Base-by-base conservation (phyloP, 2,329 filamentous ascomycete genomes). In the Tolypocladium pustulatum region DNA sequence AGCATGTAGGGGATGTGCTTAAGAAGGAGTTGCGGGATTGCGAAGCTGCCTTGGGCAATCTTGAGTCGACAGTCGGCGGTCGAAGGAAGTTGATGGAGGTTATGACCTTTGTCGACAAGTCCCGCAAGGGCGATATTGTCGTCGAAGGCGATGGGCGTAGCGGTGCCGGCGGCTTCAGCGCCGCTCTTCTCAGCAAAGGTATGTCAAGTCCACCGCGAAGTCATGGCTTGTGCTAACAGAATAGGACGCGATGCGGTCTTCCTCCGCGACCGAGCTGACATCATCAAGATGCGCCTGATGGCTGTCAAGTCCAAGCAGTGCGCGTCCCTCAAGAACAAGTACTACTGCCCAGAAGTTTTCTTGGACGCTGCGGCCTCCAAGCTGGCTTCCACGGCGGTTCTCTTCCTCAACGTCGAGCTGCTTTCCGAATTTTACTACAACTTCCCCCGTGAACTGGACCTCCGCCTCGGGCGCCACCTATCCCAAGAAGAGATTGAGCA, bases 341-440 rank as follows among this genome's bases (percentile, higher is more conserved):
- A 97, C 75, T 85, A 94, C 75, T 99, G 94, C 69, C 94, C 94
- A 0, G 94, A 99, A 71, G 84, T 99, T 20, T 99, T 99, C 78
- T 84, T 99, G n/a, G 92, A 99, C 68, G 91, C 95, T 3, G 94
- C 96, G 2, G 92, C 94, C 1, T 90, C 92, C 65, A 97, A 97
- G 74, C 83, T 99, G 55, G 95, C 93, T 3, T 88, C 91, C 1
- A 99, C 94, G 0, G 93, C 94, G 2, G 94, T 99, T 10, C 84
- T 99, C 0, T 99, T 99, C 79, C 82, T 99, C 36, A 97, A 99
- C 68, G 94, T 97, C 13, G 95, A 99, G 75, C 82, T 99, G 25
- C 83, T 99, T 22, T 93, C 90, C 2, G 96, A 99, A 69, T 99
- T 97, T 72, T 97, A 96, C 76, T 96, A 97, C 75, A 91, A 94